A percentile compares a stretch with the other conserved stretches of the same genome.
These are phyloP conservation scores for Trypanosoma melophagium DNA, from an alignment of 208 protist genomes.

Conservation along the genomic window DNA sequence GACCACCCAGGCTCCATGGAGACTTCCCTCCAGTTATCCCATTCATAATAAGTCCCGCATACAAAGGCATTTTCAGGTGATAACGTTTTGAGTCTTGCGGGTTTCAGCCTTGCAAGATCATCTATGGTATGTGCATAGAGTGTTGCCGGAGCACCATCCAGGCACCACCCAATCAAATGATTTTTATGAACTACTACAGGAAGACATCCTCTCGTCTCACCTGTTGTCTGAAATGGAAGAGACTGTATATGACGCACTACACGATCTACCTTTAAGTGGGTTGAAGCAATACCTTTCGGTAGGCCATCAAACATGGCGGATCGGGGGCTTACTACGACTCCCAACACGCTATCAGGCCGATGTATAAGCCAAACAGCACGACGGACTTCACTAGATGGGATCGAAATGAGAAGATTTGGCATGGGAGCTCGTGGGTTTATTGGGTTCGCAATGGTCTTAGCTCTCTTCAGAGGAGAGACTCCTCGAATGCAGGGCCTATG, in stretches of 20 bases:
- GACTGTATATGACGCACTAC: slow-evolving; percentile 22
- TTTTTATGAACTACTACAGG: slow-evolving; percentile 71
- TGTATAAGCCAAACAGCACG: slow-evolving; percentile 68
- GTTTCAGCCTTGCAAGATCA: slow-evolving; percentile 46
- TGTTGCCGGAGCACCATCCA: slow-evolving; percentile 39
- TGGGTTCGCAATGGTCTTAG: too few species aligned
- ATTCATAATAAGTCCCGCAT: slow-evolving; percentile 56
- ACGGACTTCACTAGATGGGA: neutral
- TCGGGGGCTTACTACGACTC: slow-evolving; percentile 15
- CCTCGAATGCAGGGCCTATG: neutral
- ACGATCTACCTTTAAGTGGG: neutral
- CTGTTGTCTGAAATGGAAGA: slow-evolving; percentile 23
- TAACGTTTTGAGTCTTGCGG: slow-evolving; percentile 34
- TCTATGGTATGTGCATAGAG: slow-evolving; percentile 70
- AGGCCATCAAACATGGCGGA: neutral
- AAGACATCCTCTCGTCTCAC: neutral
- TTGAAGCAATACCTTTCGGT: neutral
- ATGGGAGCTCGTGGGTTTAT: too few species aligned
- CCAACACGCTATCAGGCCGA: slow-evolving; percentile 37
- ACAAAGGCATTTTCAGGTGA: slow-evolving; percentile 51
- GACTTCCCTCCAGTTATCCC: slow-evolving; percentile 78
- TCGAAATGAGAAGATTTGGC: slow-evolving; percentile 27
- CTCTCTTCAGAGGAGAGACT: neutral
- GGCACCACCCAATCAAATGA: slow-evolving; percentile 64
- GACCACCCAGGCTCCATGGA: slow-evolving; percentile 68